These are phyloP conservation scores for Nitzschia sp. DNA, from an alignment of 108 stramenopile species.

Conservation along the genomic window DNA sequence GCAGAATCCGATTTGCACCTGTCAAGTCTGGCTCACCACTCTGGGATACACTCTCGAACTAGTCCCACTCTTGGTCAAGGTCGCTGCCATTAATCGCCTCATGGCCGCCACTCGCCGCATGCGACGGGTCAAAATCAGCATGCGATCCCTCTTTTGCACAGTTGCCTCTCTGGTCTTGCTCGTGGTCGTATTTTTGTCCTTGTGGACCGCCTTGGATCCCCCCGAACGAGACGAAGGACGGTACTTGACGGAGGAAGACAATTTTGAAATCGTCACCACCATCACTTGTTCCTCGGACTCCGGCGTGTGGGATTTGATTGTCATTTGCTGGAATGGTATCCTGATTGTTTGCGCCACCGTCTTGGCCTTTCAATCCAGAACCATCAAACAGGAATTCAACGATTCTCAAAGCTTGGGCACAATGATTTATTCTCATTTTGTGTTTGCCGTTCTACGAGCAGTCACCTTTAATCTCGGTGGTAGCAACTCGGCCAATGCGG, in stretches of 20 bases:
- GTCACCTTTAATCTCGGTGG: conserved; percentile 3
- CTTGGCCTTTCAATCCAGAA: conserved; percentile 31
- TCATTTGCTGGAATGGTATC: conserved; percentile 11
- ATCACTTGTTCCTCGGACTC: conserved; percentile 12
- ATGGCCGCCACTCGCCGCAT: conserved; percentile 7
- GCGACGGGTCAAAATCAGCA: conserved; percentile 26
- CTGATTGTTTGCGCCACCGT: conserved; percentile 25
- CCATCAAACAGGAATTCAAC: conserved; percentile 25
- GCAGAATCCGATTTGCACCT: conserved; percentile 10
- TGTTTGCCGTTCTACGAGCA: conserved; percentile 20
- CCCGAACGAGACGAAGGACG: conserved; percentile 8
- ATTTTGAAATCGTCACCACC: background rate
- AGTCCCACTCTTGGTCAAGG: conserved; percentile 31
- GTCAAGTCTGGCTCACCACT: conserved; percentile 23
- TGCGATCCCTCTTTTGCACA: conserved; percentile 1
- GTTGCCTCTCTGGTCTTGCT: background rate
- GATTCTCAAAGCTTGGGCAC: conserved; percentile 27
- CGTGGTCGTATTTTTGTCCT: conserved; percentile 8
- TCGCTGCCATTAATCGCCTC: conserved; percentile 31
- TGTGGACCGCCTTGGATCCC: conserved; percentile 25
- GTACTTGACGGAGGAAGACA: background rate
- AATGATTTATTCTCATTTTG: conserved; percentile 39
- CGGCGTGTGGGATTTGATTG: conserved; percentile 10
- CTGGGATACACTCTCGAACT: conserved; percentile 38
- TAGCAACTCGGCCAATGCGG: no score